A percentile compares a stretch with the other conserved stretches of the same genome.
phyloP scores from a whole-genome alignment of 495 filamentous ascomycete species.

The Penicillium daleae region DNA sequence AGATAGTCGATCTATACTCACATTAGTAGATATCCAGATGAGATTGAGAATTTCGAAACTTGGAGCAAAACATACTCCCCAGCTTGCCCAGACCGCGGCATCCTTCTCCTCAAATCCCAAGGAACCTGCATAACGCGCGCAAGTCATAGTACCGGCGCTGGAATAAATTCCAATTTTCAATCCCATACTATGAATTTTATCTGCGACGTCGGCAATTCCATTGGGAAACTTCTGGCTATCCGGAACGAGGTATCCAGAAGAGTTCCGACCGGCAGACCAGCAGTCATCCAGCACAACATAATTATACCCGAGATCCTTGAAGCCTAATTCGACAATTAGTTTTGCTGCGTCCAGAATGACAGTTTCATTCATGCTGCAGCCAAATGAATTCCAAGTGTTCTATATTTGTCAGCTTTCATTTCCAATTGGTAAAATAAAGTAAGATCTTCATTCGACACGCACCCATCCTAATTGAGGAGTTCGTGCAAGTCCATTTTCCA shows the following conservation, averaged over 20 bases:
- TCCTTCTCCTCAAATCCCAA: slow-evolving; percentile 64
- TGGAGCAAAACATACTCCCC: slow-evolving; percentile 51
- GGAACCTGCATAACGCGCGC: slow-evolving; percentile 54
- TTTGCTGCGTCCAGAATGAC: slow-evolving; percentile 51
- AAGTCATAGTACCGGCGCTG: slow-evolving; percentile 51
- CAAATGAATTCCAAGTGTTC: slow-evolving; percentile 61
- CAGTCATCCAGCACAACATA: slow-evolving; percentile 62
- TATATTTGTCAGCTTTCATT: slow-evolving; percentile 2
- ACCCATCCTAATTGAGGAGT: slow-evolving; percentile 49
- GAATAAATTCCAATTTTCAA: slow-evolving; percentile 56
- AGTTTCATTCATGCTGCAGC: slow-evolving; percentile 53
- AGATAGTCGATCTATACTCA: slow-evolving; percentile 47
- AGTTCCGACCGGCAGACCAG: slow-evolving; percentile 45
- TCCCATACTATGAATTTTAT: slow-evolving; percentile 48
- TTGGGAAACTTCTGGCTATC: slow-evolving; percentile 49
- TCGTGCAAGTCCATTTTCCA: slow-evolving; percentile 47
- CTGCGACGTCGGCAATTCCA: slow-evolving; percentile 51
- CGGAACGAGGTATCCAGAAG: slow-evolving; percentile 43
- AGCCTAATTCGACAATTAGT: slow-evolving; percentile 52
- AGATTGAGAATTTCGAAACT: neutral
- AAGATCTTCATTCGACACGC: neutral
- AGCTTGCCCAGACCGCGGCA: slow-evolving; percentile 62
- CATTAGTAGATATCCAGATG: neutral
- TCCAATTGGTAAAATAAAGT: neutral
- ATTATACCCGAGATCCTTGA: slow-evolving; percentile 58